Evolutionary conservation across 495 filamentous ascomycete genomes (phyloP).

Genomic region (Geoglossum glabrum): DNA sequence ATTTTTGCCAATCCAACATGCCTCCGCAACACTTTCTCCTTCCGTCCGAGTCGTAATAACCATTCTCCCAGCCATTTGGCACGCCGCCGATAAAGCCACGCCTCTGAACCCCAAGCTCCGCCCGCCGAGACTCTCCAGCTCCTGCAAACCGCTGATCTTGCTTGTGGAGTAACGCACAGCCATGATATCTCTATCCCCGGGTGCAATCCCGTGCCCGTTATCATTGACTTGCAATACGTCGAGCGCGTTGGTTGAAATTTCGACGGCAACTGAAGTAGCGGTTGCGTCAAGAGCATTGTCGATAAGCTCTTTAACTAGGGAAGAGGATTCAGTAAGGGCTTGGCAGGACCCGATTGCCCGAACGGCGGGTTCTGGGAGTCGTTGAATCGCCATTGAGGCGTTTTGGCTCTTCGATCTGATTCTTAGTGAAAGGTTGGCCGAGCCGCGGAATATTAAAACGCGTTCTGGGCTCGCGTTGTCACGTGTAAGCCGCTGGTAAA

Average conservation of each 20-base stretch:
- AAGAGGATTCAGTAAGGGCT: constrained; percentile 48
- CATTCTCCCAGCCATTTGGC: constrained; percentile 42
- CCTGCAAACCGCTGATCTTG: constrained; percentile 56
- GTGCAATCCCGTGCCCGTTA: constrained; percentile 65
- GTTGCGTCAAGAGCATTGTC: constrained; percentile 81
- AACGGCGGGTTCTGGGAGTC: constrained; percentile 43
- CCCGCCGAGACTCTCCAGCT: constrained; percentile 44
- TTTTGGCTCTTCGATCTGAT: too few relatives aligned
- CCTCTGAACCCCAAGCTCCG: constrained; percentile 73
- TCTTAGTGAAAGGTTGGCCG: too few relatives aligned
- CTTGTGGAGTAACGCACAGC: constrained; percentile 61
- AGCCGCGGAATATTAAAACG: too few relatives aligned
- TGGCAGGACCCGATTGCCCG: constrained; percentile 53
- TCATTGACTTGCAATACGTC: constrained; percentile 79
- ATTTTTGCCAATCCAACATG: constrained; percentile 27
- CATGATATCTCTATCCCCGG: constrained; percentile 45
- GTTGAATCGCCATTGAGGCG: constrained; percentile 45
- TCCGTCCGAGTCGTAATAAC: constrained; percentile 50
- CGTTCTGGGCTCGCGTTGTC: background rate
- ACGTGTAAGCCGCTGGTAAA: background rate
- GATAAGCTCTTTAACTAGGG: constrained; percentile 74
- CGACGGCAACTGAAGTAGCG: constrained; percentile 49
- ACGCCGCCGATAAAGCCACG: constrained; percentile 63
- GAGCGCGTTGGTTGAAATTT: constrained; percentile 55
- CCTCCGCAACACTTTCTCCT: constrained; percentile 43